A percentile compares a stretch with the other conserved stretches of the same genome.
phyloP scores from a whole-genome alignment of 2,329 filamentous ascomycete genomes.

The Diplodia seriata region DNA sequence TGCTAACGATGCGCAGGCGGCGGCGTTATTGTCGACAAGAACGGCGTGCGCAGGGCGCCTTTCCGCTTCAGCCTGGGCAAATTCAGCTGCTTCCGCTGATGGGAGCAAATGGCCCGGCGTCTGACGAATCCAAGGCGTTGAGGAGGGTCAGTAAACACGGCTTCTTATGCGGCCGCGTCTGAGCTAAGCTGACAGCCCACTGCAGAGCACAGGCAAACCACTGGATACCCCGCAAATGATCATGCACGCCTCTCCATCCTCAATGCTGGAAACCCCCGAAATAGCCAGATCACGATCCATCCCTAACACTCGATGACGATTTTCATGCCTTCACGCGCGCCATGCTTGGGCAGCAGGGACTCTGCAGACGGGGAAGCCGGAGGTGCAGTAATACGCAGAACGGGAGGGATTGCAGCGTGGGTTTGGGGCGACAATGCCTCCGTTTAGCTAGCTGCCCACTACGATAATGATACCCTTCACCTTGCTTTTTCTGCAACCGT shows the following conservation, averaged over 20 bases:
- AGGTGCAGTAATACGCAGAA: background rate
- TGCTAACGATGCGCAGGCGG: conserved; percentile 48
- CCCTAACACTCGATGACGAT: conserved; percentile 16
- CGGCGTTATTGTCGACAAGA: conserved; percentile 59
- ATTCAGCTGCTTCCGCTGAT: conserved; percentile 62
- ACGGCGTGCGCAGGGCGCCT: conserved; percentile 59
- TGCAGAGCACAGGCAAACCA: conserved; percentile 7
- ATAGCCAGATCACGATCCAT: background rate
- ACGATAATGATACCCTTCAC: background rate
- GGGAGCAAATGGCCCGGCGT: background rate
- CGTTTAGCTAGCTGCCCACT: background rate
- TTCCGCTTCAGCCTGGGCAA: conserved; percentile 59
- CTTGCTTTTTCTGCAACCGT: background rate
- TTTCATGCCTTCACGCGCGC: conserved; percentile 13
- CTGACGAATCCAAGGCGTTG: background rate
- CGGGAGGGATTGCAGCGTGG: conserved; percentile 1
- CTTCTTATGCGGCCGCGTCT: background rate
- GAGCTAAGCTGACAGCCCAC: conserved; percentile 24
- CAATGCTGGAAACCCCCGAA: background rate
- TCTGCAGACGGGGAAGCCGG: background rate
- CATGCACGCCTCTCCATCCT: conserved; percentile 1
- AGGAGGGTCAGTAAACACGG: background rate
- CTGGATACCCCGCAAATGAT: conserved; percentile 19
- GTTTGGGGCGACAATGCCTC: background rate
- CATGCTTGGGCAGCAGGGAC: background rate